A percentile compares a stretch with the other conserved stretches of the same genome.
These are phyloP conservation scores for Colletotrichum graminicola DNA, from an alignment of 2,329 filamentous ascomycete genomes.

Conservation along the genomic window DNA sequence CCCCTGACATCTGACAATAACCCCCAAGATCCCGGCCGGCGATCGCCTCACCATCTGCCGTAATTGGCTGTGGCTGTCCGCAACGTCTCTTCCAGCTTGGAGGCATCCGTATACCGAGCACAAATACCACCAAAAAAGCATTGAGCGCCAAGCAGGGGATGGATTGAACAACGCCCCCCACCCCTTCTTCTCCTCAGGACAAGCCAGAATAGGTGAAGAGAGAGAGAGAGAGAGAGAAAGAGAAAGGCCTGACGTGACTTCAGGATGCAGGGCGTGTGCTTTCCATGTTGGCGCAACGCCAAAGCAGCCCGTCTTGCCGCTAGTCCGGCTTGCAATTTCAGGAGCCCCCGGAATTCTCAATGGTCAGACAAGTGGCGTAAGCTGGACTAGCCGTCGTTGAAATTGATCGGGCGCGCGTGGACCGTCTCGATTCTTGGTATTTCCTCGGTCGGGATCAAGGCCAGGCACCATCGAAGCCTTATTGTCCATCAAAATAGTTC, in stretches of 20 bases:
- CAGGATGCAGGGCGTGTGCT: background rate
- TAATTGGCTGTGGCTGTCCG: conserved; percentile 1
- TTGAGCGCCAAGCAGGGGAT: conserved; percentile 36
- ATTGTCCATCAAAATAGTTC: conserved; percentile 37
- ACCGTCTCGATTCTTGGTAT: conserved; percentile 10
- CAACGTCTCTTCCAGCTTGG: conserved; percentile 19
- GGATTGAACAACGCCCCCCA: conserved; percentile 10
- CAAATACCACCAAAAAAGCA: conserved; percentile 20
- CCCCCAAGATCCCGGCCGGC: conserved; percentile 17
- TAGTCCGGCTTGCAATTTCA: conserved; percentile 38
- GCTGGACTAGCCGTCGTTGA: conserved; percentile 39
- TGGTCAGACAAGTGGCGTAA: conserved; percentile 41
- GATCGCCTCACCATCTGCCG: conserved; percentile 21
- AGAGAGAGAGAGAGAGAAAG: background rate
- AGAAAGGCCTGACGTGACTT: conserved; percentile 2
- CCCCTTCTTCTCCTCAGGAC: background rate
- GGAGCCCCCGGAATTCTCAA: conserved; percentile 27
- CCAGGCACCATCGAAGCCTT: conserved; percentile 3
- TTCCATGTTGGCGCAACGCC: conserved; percentile 32
- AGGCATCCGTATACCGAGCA: background rate
- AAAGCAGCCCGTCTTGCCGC: conserved; percentile 36
- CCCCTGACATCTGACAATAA: conserved; percentile 4
- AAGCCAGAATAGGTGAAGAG: background rate
- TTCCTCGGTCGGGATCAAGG: conserved; percentile 4
- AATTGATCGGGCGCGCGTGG: conserved; percentile 36